Percentiles rank a stretch among this genome's conserved stretches.
Evolutionary conservation across 805 yeast genomes (phyloP).

Genomic region (Wickerhamiella galacta): DNA sequence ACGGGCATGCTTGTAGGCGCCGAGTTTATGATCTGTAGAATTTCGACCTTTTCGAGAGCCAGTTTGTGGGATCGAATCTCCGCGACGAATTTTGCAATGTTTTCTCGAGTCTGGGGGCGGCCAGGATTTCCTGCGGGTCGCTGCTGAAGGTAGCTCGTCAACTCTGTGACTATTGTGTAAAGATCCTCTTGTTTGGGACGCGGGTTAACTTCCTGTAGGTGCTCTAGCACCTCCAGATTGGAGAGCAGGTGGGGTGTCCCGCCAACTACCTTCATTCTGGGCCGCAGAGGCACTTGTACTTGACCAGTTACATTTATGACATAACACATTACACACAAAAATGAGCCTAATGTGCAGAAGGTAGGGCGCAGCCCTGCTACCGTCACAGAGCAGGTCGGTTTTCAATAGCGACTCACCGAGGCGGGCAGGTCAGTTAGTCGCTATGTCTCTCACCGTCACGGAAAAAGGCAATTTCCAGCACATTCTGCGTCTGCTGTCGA

Average conservation of each 20-base stretch:
- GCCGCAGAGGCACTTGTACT: constrained; percentile 8
- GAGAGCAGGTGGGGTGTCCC: constrained; percentile 43
- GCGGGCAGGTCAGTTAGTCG: too few relatives aligned
- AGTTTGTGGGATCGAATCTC: constrained; percentile 28
- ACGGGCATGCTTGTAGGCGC: constrained; percentile 69
- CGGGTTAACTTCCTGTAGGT: constrained; percentile 32
- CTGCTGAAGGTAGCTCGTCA: constrained; percentile 25
- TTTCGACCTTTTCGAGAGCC: constrained; percentile 63
- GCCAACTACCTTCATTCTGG: constrained; percentile 27
- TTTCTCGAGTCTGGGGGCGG: constrained; percentile 20
- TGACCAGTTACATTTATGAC: background rate
- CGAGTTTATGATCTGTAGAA: constrained; percentile 64
- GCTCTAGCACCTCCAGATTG: constrained; percentile 46
- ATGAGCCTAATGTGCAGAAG: background rate
- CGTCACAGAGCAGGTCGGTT: too few relatives aligned
- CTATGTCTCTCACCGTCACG: constrained; percentile 92
- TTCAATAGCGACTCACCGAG: too few relatives aligned
- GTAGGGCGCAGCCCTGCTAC: background rate
- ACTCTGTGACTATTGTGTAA: constrained; percentile 22
- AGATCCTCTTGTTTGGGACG: constrained; percentile 16
- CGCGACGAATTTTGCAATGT: constrained; percentile 26
- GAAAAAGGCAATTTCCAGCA: constrained; percentile 99
- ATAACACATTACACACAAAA: too few relatives aligned
- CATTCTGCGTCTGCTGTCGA: constrained; percentile 99
- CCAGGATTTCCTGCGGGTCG: constrained; percentile 25